These are phyloP conservation scores for Sclerotinia spermophila DNA, from an alignment of 2,329 filamentous ascomycete genomes.

Conservation along the genomic window DNA sequence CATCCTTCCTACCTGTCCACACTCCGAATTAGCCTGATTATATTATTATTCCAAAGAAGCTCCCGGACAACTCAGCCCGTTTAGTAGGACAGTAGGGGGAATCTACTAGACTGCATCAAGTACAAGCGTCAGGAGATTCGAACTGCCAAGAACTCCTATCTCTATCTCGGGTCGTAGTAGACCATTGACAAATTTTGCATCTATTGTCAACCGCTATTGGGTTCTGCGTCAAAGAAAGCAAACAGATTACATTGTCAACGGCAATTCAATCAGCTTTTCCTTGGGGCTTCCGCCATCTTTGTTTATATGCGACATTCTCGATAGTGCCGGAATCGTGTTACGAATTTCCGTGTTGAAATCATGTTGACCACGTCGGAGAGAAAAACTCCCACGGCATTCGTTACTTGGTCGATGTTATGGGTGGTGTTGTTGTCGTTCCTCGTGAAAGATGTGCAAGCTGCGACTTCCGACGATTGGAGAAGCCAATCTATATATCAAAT, in stretches of 20 bases:
- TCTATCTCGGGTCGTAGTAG: background rate
- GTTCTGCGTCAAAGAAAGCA: conserved; percentile 9
- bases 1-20: background rate
- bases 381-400: conserved; percentile 19
- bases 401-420: conserved; percentile 18
- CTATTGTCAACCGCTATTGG: background rate
- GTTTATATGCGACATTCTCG: background rate
- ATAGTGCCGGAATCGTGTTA: conserved; percentile 1
- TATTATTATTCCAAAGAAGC: background rate
- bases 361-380: conserved; percentile 19
- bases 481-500: conserved; percentile 42
- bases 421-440: conserved; percentile 2
- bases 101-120: conserved; percentile 6
- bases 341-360: background rate
- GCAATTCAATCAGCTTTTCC: conserved; percentile 1
- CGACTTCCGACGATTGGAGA: conserved; percentile 35
- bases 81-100: background rate
- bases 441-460: conserved; percentile 17
- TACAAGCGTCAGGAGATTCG: background rate
- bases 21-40: background rate
- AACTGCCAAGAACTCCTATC: conserved; percentile 4
- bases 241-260: conserved; percentile 10
- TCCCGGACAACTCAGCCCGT: background rate
- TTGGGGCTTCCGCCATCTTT: conserved; percentile 5
- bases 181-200: background rate